phyloP scores from a whole-genome alignment of 2,329 filamentous ascomycete species.

The Neofusicoccum ribis region DNA sequence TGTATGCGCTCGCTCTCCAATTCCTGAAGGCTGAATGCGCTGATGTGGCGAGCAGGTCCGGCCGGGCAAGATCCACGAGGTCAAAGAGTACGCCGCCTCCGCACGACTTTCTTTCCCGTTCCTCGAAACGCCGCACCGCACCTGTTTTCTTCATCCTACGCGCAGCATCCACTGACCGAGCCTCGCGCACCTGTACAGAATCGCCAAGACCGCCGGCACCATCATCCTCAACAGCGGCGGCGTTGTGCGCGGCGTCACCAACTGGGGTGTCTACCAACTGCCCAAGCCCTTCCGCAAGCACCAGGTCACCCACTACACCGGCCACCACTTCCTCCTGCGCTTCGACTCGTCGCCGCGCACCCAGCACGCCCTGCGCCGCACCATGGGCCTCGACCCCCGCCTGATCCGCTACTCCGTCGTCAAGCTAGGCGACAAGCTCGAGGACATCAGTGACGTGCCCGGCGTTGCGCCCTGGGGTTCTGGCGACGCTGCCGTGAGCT shows the following conservation, averaged over 20 bases:
- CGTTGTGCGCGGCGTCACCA: slow-evolving; percentile 86
- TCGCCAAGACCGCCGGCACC: slow-evolving; percentile 80
- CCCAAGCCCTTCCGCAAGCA: slow-evolving; percentile 77
- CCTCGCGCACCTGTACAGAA: slow-evolving; percentile 55
- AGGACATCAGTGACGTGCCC: slow-evolving; percentile 59
- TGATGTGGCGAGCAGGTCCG: slow-evolving; percentile 66
- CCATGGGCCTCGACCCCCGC: slow-evolving; percentile 80
- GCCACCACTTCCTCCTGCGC: slow-evolving; percentile 97
- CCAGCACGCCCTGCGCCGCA: slow-evolving; percentile 73
- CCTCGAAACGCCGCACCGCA: slow-evolving; percentile 7
- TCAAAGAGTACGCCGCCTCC: slow-evolving; percentile 78
- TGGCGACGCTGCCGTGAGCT: neutral
- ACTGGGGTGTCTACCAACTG: slow-evolving; percentile 92
- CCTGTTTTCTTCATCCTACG: neutral
- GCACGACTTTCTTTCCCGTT: slow-evolving; percentile 18
- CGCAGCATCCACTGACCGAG: neutral
- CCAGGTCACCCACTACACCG: slow-evolving; percentile 78
- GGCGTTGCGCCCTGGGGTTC: slow-evolving; percentile 35
- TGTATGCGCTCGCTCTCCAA: slow-evolving; percentile 57
- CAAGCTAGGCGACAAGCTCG: slow-evolving; percentile 72
- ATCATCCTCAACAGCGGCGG: slow-evolving; percentile 81
- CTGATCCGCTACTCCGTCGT: slow-evolving; percentile 87
- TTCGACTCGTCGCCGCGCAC: slow-evolving; percentile 77
- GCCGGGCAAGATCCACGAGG: slow-evolving; percentile 83
- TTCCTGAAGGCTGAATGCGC: neutral